Evolutionary conservation across 441 rosid species (phyloP).

Genomic region (Adansonia madagascariensis): DNA sequence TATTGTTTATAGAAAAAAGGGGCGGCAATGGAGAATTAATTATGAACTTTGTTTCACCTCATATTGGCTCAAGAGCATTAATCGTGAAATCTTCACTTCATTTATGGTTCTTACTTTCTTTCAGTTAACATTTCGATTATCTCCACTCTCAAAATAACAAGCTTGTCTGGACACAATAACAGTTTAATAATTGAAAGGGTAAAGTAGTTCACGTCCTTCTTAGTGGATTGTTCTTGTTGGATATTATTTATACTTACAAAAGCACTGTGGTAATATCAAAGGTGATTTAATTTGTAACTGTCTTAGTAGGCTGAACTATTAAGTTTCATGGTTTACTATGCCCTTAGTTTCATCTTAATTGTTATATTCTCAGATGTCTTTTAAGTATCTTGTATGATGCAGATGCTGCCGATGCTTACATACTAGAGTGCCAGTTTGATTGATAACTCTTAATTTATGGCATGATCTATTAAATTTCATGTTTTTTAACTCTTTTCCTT

Average conservation of each 20-base stretch:
- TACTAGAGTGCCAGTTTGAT: slow-evolving; percentile 22
- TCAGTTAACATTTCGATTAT: background rate
- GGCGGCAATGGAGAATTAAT: background rate
- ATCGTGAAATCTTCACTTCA: background rate
- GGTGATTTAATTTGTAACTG: background rate
- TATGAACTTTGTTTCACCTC: background rate
- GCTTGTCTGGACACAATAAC: slow-evolving; percentile 9
- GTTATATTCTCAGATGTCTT: slow-evolving; percentile 1
- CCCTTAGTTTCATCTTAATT: background rate
- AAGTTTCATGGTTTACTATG: background rate
- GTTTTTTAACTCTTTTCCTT: background rate
- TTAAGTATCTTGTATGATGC: slow-evolving; percentile 3
- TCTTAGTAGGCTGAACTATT: slow-evolving; percentile 4
- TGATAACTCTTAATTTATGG: background rate
- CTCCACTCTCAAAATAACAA: background rate
- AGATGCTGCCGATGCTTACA: slow-evolving; percentile 23
- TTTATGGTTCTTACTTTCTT: background rate
- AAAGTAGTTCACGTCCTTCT: slow-evolving; percentile 2
- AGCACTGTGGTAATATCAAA: background rate
- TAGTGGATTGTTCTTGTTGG: background rate
- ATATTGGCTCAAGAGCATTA: background rate
- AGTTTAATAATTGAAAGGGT: slow-evolving; percentile 2
- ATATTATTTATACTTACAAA: background rate
- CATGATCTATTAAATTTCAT: slow-evolving; percentile 7
- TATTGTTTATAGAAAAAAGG: background rate